Percentiles rank a stretch among this genome's conserved stretches.
phyloP scores from a whole-genome alignment of 1,284 basidiomycete genomes.

The Ustilago trichophora region DNA sequence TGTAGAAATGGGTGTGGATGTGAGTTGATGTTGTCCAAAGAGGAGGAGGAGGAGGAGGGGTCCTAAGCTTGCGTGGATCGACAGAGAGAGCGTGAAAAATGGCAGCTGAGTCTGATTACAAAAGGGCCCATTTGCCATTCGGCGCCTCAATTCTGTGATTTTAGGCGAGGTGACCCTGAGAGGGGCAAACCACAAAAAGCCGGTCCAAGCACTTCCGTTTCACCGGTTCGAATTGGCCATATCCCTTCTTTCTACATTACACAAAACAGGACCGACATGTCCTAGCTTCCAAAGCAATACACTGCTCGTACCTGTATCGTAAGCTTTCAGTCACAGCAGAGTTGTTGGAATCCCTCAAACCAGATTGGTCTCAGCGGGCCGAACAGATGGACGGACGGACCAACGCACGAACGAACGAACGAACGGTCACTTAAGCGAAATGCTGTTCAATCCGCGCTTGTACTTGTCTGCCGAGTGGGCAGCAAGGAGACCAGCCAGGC shows the following conservation, averaged over 20 bases:
- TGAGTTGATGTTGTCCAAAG: no score
- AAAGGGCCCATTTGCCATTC: conserved; percentile 19
- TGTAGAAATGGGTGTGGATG: no score
- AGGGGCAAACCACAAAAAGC: background rate
- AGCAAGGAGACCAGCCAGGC: conserved; percentile 3
- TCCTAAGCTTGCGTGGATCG: background rate
- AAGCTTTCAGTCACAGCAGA: no score
- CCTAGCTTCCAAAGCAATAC: no score
- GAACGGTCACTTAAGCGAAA: background rate
- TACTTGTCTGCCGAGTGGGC: conserved; percentile 3
- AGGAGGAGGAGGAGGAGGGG: background rate
- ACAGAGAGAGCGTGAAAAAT: conserved; percentile 11
- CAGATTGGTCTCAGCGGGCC: no score
- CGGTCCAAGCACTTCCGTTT: background rate
- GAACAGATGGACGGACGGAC: no score
- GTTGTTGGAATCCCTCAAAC: no score
- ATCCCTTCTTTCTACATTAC: background rate
- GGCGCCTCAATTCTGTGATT: background rate
- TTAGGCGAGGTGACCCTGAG: background rate
- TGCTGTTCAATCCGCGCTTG: background rate
- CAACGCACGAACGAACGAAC: background rate
- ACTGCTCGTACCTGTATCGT: no score
- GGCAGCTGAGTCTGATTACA: conserved; percentile 23
- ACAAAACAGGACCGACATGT: no score
- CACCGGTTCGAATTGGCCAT: background rate